Percentiles rank a stretch among this genome's conserved stretches.
Conservation (phyloP, 768 basidiomycete species). For the Mycena indigotica region DNA sequence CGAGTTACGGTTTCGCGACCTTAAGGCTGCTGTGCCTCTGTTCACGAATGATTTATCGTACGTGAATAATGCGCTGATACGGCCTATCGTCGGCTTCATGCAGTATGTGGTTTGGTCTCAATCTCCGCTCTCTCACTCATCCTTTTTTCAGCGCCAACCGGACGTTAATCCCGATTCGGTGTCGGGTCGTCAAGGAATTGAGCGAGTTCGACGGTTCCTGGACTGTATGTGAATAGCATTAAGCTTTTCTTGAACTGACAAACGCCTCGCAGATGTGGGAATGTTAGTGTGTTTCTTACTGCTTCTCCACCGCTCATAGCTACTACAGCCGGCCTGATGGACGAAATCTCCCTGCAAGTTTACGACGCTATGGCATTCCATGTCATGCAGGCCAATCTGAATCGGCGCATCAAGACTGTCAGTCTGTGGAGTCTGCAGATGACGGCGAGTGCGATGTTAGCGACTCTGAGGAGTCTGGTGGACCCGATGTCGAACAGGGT, state of each 20-base stretch:
- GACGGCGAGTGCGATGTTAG: conserved; percentile 85
- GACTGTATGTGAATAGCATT: conserved; percentile 64
- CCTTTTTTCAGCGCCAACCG: conserved; percentile 72
- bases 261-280: conserved; percentile 76
- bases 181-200: conserved; percentile 81
- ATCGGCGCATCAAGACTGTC: conserved; percentile 86
- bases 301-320: conserved; percentile 17
- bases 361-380: conserved; percentile 95
- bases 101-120: conserved; percentile 59
- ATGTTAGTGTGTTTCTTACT: conserved; percentile 70
- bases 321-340: conserved; percentile 83
- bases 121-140: conserved; percentile 1
- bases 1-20: conserved; percentile 90
- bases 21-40: conserved; percentile 93
- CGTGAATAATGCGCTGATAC: conserved; percentile 87
- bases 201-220: conserved; percentile 93
- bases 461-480: conserved; percentile 72
- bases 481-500: conserved; percentile 63
- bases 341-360: conserved; percentile 84
- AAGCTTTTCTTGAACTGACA: conserved; percentile 19
- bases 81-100: conserved; percentile 98
- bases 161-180: conserved; percentile 92
- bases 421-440: conserved; percentile 94
- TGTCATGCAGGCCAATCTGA: conserved; percentile 87
- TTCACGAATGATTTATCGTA: conserved; percentile 89